Evolutionary conservation across 2,329 filamentous ascomycete species (phyloP), one percentile per base, ranked within the genome.

Genomic region (Alternaria gaisen): DNA sequence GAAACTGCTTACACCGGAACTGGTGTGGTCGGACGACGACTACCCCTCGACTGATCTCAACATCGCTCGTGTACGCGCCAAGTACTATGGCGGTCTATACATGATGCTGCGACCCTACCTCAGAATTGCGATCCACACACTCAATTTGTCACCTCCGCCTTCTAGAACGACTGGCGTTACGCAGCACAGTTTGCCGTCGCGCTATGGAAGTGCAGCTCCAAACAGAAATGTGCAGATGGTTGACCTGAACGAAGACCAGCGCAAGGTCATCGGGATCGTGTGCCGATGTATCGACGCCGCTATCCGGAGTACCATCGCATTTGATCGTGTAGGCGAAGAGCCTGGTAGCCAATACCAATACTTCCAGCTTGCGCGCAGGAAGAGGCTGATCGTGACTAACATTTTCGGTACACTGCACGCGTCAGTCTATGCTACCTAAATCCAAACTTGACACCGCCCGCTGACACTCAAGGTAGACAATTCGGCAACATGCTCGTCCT

Each of bases 401-500:
- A 90, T 97, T 24, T 97, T 97, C 79, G 94, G 94, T 53, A 98
- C 94, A 18, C 91, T 93, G 64, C 94, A 97, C 84, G 65, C 63
- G 61, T 63, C 63, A 69, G 77, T 70, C 72, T 16, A 7, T 18
- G 12, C 22, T n/a, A 46, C 14, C 30, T 12, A 14, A 3, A 12
- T 8, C 10, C 28, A 28, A 28, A 4, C 36, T 34, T 32, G 38
- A 18, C 28, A 24, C 22, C 44, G 14, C 41, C 32, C 51, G 42
- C 58, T 71, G 62, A 70, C 55, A 34, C 22, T n/a, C 22, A 22
- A 60, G 48, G 5, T 16, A 97, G 94, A 6, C 95, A 99, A 92
- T 99, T 96, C 83, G 94, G 95, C 60, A 98, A 98, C 76, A 87
- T 97, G 72, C 84, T 98, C 51, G 92, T 96, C n/a, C 86, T 99